phyloP scores from a whole-genome alignment of 2,329 filamentous ascomycete genomes.

The Didymosphaeria variabile region DNA sequence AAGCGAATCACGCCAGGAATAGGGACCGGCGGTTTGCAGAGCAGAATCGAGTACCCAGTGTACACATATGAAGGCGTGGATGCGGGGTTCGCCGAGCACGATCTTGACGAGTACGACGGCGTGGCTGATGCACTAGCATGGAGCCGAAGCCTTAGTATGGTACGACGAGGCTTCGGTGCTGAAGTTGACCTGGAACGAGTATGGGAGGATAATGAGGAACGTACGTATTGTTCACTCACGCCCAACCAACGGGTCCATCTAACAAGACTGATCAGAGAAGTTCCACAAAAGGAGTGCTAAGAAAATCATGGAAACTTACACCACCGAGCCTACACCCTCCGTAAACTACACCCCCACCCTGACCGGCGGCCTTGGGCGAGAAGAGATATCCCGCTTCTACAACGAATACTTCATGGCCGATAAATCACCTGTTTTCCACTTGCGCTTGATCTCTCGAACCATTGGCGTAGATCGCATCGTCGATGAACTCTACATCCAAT shows the following conservation, averaged over 20 bases:
- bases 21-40: conserved; percentile 57
- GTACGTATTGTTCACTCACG: conserved; percentile 25
- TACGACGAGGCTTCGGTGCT: conserved; percentile 68
- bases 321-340: conserved; percentile 46
- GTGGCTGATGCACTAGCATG: conserved; percentile 73
- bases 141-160: conserved; percentile 68
- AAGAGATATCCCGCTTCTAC: conserved; percentile 63
- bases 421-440: conserved; percentile 58
- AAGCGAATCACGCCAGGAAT: conserved; percentile 61
- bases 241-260: neutral
- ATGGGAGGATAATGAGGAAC: conserved; percentile 54
- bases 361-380: conserved; percentile 55
- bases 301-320: conserved; percentile 51
- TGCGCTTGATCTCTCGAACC: conserved; percentile 66
- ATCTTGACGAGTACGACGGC: conserved; percentile 73
- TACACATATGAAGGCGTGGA: conserved; percentile 66
- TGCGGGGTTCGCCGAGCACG: conserved; percentile 75
- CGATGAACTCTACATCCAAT: conserved; percentile 66
- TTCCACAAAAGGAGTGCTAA: conserved; percentile 46
- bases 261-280: conserved; percentile 37
- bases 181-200: conserved; percentile 57
- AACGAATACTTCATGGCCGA: conserved; percentile 62
- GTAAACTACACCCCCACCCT: conserved; percentile 57
- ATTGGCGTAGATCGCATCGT: conserved; percentile 67
- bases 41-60: conserved; percentile 55